Conservation (phyloP, 225 moss, liverwort and hornwort species). For the Bryoerythrophyllum caledonicum region DNA sequence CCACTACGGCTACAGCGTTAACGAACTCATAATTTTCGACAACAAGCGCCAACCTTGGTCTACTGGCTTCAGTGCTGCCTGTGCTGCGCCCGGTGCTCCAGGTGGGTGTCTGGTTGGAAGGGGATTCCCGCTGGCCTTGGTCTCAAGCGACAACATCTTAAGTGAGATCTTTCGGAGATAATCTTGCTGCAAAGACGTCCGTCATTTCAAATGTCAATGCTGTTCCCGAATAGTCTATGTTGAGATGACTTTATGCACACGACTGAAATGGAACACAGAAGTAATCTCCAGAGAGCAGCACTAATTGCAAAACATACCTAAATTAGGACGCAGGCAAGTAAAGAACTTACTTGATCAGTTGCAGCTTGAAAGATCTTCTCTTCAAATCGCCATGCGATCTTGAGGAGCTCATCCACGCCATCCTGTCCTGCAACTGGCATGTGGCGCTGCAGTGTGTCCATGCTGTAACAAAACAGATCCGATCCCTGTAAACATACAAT, state of each 20-base stretch:
- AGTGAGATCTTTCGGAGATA: constrained; percentile 93
- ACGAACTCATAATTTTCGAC: not conserved
- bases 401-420: constrained; percentile 62
- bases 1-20: not conserved
- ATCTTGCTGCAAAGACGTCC: constrained; percentile 70
- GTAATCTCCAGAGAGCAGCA: not conserved
- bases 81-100: constrained; percentile 42
- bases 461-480: constrained; percentile 39
- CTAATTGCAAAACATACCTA: not conserved
- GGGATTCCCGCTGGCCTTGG: constrained; percentile 72
- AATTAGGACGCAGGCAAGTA: not conserved
- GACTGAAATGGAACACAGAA: not conserved
- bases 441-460: constrained; percentile 81
- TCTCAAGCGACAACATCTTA: constrained; percentile 93
- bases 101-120: constrained; percentile 46
- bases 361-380: constrained; percentile 75
- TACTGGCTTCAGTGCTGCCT: constrained; percentile 47
- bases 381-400: constrained; percentile 75
- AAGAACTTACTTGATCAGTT: constrained; percentile 56
- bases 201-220: constrained; percentile 2
- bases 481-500: not conserved
- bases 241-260: not conserved
- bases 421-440: constrained; percentile 72
- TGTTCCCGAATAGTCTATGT: not conserved
- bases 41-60: constrained; percentile 39